Percentiles rank a stretch among this genome's conserved stretches.
These are phyloP conservation scores for Backusella mclennaniae DNA, from an alignment of 192 early-diverging fungal species.

Conservation along the genomic window DNA sequence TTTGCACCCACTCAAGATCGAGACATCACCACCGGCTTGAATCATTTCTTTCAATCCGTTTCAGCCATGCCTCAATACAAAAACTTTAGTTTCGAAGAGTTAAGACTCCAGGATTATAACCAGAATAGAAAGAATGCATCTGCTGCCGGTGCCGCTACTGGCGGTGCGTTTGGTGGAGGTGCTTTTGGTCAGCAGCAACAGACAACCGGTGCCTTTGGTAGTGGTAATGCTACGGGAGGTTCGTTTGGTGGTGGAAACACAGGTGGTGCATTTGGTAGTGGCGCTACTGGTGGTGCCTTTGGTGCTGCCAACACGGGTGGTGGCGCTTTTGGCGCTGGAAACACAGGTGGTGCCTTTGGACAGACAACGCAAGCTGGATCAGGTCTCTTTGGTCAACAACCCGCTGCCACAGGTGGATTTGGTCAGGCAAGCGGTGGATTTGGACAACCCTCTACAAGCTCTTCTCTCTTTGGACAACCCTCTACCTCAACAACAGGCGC, in stretches of 20 bases:
- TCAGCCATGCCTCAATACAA: slow-evolving; percentile 86
- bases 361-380: not conserved
- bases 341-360: slow-evolving; percentile 20
- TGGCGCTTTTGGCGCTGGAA: slow-evolving; percentile 36
- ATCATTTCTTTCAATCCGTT: slow-evolving; percentile 66
- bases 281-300: slow-evolving; percentile 27
- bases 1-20: slow-evolving; percentile 53
- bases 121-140: slow-evolving; percentile 67
- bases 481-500: slow-evolving; percentile 14
- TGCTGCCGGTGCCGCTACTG: slow-evolving; percentile 33
- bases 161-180: not conserved
- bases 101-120: slow-evolving; percentile 86
- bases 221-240: slow-evolving; percentile 55
- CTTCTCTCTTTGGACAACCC: slow-evolving; percentile 26
- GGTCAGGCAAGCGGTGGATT: slow-evolving; percentile 7
- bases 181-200: slow-evolving; percentile 29
- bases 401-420: slow-evolving; percentile 20
- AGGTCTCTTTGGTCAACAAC: slow-evolving; percentile 31
- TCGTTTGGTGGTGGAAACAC: slow-evolving; percentile 32
- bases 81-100: slow-evolving; percentile 85
- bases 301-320: slow-evolving; percentile 10
- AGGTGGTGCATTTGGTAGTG: slow-evolving; percentile 26
- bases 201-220: slow-evolving; percentile 39
- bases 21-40: slow-evolving; percentile 48
- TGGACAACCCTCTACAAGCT: slow-evolving; percentile 25